Conservation (phyloP, 805 yeast species). For the Cyberlindnera veronae region DNA sequence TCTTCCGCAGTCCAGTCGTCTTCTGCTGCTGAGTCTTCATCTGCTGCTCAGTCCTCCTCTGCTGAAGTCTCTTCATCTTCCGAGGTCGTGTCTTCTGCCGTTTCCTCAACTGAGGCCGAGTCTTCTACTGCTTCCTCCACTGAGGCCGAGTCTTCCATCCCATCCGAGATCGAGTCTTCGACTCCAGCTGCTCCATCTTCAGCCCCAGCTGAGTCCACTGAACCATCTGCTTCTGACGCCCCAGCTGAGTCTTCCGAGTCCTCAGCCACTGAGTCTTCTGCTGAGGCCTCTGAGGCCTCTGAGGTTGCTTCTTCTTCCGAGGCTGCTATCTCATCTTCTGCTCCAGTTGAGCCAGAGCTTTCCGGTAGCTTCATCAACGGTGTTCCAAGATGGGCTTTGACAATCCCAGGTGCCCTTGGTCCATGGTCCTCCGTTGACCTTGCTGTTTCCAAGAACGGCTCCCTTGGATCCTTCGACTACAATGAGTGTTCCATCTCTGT, state of each 20-base stretch:
- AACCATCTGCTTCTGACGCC: background rate
- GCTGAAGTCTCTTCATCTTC: background rate
- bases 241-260: background rate
- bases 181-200: background rate
- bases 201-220: constrained; percentile 1
- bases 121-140: background rate
- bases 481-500: constrained; percentile 8
- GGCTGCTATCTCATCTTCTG: background rate
- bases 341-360: background rate
- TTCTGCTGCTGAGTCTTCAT: background rate
- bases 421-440: constrained; percentile 16
- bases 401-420: background rate
- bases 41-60: background rate
- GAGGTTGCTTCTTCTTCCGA: background rate
- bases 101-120: background rate
- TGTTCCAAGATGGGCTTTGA: background rate
- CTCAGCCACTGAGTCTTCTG: background rate
- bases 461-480: constrained; percentile 12
- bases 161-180: background rate
- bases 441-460: background rate
- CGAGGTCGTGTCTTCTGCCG: background rate
- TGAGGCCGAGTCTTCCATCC: background rate
- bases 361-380: background rate
- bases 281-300: background rate
- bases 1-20: background rate